Percentiles rank a stretch among this genome's conserved stretches.
Conservation (phyloP, 2,329 filamentous ascomycete species). For the Trichoderma sp. region DNA sequence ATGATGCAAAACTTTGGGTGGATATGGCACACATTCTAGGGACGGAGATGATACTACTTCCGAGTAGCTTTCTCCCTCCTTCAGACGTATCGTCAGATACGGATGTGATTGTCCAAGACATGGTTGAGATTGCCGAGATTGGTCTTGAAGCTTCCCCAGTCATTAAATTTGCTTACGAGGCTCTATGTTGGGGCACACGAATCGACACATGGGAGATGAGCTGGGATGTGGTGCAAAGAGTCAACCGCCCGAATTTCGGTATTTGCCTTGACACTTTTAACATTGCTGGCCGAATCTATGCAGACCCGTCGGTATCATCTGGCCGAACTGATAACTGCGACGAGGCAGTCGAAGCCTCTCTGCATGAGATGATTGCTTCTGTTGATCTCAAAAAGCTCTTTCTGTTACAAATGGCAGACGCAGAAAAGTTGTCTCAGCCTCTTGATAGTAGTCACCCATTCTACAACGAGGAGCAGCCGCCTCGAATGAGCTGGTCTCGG, state of each 20-base stretch:
- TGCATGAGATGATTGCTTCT: constrained; percentile 50
- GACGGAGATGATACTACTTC: constrained; percentile 72
- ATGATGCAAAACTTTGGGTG: constrained; percentile 69
- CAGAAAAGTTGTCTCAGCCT: constrained; percentile 58
- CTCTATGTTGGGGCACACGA: constrained; percentile 68
- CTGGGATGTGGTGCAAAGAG: constrained; percentile 64
- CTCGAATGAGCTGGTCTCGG: constrained; percentile 72
- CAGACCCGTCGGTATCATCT: constrained; percentile 56
- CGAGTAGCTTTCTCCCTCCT: constrained; percentile 63
- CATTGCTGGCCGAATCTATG: constrained; percentile 68
- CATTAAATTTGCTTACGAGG: constrained; percentile 71
- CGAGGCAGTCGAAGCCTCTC: constrained; percentile 49
- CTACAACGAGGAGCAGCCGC: constrained; percentile 35
- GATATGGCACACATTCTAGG: constrained; percentile 58
- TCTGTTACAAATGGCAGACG: constrained; percentile 75
- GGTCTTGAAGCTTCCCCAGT: constrained; percentile 54
- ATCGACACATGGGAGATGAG: constrained; percentile 68
- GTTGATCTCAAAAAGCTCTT: constrained; percentile 66
- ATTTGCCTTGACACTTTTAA: constrained; percentile 78
- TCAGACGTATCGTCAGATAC: constrained; percentile 45
- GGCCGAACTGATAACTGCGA: constrained; percentile 56
- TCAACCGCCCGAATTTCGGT: constrained; percentile 70
- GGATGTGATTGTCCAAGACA: constrained; percentile 58
- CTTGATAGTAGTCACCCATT: constrained; percentile 49
- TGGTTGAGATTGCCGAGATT: constrained; percentile 64